Conservation (phyloP, 2,329 filamentous ascomycete genomes). For the Hypoxylon sp. region DNA sequence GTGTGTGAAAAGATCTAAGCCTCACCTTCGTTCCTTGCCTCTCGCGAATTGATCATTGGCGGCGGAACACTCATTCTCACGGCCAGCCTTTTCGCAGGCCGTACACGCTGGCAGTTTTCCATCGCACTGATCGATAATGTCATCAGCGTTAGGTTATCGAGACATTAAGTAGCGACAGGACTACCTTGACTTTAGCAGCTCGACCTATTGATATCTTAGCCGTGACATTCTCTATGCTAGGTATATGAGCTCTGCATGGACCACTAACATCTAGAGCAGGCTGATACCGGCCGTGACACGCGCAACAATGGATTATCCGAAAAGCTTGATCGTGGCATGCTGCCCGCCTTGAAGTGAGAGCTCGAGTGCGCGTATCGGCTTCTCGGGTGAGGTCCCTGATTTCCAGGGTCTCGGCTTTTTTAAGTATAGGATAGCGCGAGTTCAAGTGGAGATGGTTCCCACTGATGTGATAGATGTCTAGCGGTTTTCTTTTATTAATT, state of each 20-base stretch:
- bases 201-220: conserved; percentile 66
- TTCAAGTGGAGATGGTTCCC: conserved; percentile 41
- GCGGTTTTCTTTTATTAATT: conserved; percentile 11
- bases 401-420: conserved; percentile 33
- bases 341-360: conserved; percentile 28
- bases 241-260: conserved; percentile 18
- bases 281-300: conserved; percentile 83
- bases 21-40: conserved; percentile 89
- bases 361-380: conserved; percentile 32
- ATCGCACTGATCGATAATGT: conserved; percentile 77
- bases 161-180: conserved; percentile 13
- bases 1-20: neutral
- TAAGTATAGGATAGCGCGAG: conserved; percentile 33
- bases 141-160: conserved; percentile 30
- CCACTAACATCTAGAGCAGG: conserved; percentile 78
- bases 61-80: conserved; percentile 88
- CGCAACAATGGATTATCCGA: conserved; percentile 71
- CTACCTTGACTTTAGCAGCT: conserved; percentile 90
- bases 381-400: conserved; percentile 27
- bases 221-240: conserved; percentile 9
- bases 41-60: conserved; percentile 96
- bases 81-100: conserved; percentile 91
- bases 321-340: conserved; percentile 58
- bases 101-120: conserved; percentile 96
- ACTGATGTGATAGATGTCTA: conserved; percentile 26